phyloP scores from a whole-genome alignment of 2,329 filamentous ascomycete species.

The Arachnopeziza araneosa region DNA sequence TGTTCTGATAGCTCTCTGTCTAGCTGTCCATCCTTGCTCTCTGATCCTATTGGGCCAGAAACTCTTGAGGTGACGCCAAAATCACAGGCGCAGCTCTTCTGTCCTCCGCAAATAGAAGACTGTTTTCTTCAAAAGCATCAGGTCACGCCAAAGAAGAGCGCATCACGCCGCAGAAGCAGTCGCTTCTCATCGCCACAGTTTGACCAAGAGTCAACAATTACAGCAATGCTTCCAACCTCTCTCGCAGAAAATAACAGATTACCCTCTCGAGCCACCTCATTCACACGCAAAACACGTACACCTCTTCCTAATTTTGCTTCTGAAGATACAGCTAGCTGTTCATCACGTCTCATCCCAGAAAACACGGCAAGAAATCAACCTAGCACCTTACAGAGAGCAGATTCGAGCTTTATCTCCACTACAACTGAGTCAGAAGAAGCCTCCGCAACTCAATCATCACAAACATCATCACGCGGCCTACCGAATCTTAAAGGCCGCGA shows the following conservation, averaged over 20 bases:
- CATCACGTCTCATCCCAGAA: not conserved
- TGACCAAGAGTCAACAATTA: not conserved
- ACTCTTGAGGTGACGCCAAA: not conserved
- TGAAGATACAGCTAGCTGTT: not conserved
- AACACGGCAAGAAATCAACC: not conserved
- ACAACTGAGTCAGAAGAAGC: not conserved
- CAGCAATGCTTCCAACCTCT: not conserved
- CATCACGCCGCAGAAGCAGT: not conserved
- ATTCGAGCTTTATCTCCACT: not conserved
- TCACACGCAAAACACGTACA: not conserved
- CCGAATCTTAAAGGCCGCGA: constrained; percentile 66
- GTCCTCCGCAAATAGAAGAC: not conserved
- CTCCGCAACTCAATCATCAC: constrained; percentile 18
- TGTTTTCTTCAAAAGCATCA: not conserved
- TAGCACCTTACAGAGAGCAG: not conserved
- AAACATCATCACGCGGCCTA: constrained; percentile 29
- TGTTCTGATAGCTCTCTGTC: constrained; percentile 13
- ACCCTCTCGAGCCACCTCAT: not conserved
- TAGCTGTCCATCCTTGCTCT: constrained; percentile 6
- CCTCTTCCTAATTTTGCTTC: not conserved
- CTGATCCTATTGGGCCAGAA: not conserved
- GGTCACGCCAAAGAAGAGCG: not conserved
- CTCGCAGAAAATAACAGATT: not conserved
- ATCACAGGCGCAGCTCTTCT: not conserved
- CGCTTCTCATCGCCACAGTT: not conserved